phyloP scores from a whole-genome alignment of 345 rosid species.

The Alliaria petiolata region DNA sequence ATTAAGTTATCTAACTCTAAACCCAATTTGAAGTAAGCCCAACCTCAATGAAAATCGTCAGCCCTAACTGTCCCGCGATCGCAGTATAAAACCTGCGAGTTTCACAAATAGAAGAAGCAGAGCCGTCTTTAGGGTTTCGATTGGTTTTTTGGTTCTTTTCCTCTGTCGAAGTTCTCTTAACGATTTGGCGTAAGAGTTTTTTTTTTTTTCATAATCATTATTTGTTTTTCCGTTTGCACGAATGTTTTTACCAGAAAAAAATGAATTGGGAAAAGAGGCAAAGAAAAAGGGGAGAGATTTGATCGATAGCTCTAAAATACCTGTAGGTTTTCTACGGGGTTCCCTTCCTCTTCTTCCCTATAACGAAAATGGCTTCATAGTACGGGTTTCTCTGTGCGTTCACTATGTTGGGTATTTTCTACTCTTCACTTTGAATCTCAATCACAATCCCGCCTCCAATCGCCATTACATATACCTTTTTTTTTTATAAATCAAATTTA shows the following conservation, averaged over 20 bases:
- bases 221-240: not conserved
- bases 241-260: not conserved
- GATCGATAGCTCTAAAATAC: slow-evolving; percentile 39
- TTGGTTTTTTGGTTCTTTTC: too few relatives aligned
- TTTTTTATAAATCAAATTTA: not conserved
- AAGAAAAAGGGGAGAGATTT: slow-evolving; percentile 37
- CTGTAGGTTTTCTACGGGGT: slow-evolving; percentile 50
- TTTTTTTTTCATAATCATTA: not conserved
- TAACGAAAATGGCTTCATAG: slow-evolving; percentile 46
- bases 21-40: not conserved
- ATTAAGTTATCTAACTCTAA: too few relatives aligned
- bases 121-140: not conserved
- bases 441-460: slow-evolving; percentile 54
- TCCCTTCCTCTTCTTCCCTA: slow-evolving; percentile 31
- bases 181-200: not conserved
- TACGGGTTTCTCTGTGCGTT: slow-evolving; percentile 46
- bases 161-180: not conserved
- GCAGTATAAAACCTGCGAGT: not conserved
- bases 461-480: slow-evolving; percentile 48
- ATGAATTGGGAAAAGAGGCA: slow-evolving; percentile 26
- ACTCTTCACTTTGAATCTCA: slow-evolving; percentile 18
- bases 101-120: not conserved
- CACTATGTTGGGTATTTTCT: slow-evolving; percentile 19
- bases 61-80: slow-evolving; percentile 11
- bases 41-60: not conserved